A percentile compares a stretch with the other conserved stretches of the same genome.
Conservation (phyloP, 352 stramenopile species). For the Globisporangium apiculatum region DNA sequence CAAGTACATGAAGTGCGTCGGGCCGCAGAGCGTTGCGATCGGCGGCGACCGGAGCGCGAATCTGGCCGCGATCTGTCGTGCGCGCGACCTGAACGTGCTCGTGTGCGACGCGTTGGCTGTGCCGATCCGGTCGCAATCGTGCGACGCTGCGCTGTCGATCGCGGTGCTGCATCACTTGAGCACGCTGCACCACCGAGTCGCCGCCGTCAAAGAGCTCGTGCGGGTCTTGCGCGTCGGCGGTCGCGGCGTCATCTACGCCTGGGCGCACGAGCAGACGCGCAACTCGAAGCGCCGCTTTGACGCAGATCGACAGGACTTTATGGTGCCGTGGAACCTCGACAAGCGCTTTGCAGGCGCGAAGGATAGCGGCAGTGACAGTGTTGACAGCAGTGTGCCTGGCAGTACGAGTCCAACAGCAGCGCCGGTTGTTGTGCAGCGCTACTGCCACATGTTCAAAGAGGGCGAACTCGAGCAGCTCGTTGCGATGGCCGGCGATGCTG, state of each 20-base stretch:
- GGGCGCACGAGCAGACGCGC: constrained; percentile 77
- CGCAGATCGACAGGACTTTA: constrained; percentile 66
- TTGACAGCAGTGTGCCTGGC: background rate
- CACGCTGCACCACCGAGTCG: constrained; percentile 56
- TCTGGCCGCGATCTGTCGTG: constrained; percentile 57
- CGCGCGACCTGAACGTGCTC: constrained; percentile 57
- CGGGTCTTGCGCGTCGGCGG: constrained; percentile 66
- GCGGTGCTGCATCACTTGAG: constrained; percentile 83
- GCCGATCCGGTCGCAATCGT: constrained; percentile 65
- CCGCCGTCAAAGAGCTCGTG: constrained; percentile 71
- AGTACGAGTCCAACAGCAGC: background rate
- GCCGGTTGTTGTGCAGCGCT: constrained; percentile 65
- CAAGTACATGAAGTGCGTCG: constrained; percentile 86
- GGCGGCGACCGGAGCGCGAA: constrained; percentile 62
- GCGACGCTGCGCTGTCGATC: constrained; percentile 78
- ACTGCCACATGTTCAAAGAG: constrained; percentile 88
- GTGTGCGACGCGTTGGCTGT: constrained; percentile 67
- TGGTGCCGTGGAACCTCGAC: constrained; percentile 86
- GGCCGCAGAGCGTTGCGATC: constrained; percentile 37
- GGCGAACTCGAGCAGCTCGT: constrained; percentile 73
- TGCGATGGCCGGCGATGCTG: constrained; percentile 41
- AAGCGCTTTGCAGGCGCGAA: constrained; percentile 42
- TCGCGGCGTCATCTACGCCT: constrained; percentile 77
- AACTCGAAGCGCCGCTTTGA: constrained; percentile 77
- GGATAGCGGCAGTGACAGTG: background rate